A percentile compares a stretch with the other conserved stretches of the same genome.
Conservation (phyloP, 345 rosid species). For the Ricinus communis region DNA sequence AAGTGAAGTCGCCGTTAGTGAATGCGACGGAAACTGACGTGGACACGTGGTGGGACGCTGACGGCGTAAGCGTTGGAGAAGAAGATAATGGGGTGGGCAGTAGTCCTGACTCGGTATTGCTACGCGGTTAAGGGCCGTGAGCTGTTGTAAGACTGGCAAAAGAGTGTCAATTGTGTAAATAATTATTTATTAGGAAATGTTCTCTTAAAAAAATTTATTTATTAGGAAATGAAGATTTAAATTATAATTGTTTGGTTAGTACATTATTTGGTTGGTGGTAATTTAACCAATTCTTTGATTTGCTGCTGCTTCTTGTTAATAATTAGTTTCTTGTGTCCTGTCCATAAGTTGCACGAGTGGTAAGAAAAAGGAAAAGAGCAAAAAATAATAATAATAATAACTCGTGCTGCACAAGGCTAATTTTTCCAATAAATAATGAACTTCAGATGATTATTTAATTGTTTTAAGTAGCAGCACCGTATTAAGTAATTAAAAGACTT, state of each 20-base stretch:
- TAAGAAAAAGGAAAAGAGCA: neutral
- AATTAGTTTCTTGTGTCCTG: neutral
- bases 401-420: too few species aligned
- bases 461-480: too few species aligned
- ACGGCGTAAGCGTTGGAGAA: slow-evolving; percentile 37
- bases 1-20: slow-evolving; percentile 42
- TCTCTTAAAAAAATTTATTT: too few species aligned
- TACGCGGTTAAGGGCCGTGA: slow-evolving; percentile 1
- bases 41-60: slow-evolving; percentile 62
- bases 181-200: slow-evolving; percentile 3
- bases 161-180: neutral
- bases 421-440: too few species aligned
- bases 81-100: slow-evolving; percentile 13
- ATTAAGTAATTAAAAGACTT: too few species aligned
- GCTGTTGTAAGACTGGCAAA: neutral
- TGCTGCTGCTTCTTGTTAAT: too few species aligned
- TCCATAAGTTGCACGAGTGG: neutral
- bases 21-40: slow-evolving; percentile 39
- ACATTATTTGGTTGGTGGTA: neutral
- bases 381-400: neutral
- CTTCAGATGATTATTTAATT: too few species aligned
- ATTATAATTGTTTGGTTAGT: neutral
- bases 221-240: neutral
- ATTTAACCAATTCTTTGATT: neutral
- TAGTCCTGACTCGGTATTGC: neutral